Evolutionary conservation across 2,329 filamentous ascomycete genomes (phyloP).

Genomic region (Endocalyx cinctus): DNA sequence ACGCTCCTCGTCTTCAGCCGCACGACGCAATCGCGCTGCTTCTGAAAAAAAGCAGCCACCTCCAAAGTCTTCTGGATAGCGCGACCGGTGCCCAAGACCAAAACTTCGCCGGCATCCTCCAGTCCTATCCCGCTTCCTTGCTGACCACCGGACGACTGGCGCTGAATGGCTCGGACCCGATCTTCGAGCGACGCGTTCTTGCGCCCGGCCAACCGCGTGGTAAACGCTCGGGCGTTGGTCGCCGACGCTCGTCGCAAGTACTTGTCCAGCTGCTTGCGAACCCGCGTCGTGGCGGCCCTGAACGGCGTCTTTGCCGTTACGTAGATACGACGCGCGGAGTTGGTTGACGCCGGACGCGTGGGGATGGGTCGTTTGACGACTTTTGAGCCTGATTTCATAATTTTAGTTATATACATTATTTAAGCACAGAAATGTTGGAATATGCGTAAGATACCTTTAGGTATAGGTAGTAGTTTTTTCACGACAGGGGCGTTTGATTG

Average conservation of each 20-base stretch:
- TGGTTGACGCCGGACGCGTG: constrained; percentile 35
- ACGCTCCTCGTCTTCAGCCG: constrained; percentile 58
- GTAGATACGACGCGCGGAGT: constrained; percentile 49
- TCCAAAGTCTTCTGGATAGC: constrained; percentile 61
- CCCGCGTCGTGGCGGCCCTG: constrained; percentile 62
- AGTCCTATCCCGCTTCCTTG: constrained; percentile 25
- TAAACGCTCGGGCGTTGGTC: constrained; percentile 19
- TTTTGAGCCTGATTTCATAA: constrained; percentile 34
- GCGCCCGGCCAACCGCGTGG: constrained; percentile 38
- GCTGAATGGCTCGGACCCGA: constrained; percentile 39
- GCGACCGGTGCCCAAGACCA: constrained; percentile 60
- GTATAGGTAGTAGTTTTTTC: constrained; percentile 24
- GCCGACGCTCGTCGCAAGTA: constrained; percentile 36
- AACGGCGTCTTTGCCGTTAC: constrained; percentile 62
- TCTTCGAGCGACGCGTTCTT: constrained; percentile 42
- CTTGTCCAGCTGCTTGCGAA: constrained; percentile 57
- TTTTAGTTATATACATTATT: too few relatives aligned
- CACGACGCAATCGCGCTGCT: constrained; percentile 55
- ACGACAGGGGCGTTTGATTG: too few relatives aligned
- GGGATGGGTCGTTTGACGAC: constrained; percentile 46
- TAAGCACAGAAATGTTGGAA: neutral
- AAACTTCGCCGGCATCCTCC: constrained; percentile 42
- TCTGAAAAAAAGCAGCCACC: constrained; percentile 61
- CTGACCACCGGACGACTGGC: constrained; percentile 18
- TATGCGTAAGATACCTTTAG: constrained; percentile 19